Percentiles rank a stretch among this genome's conserved stretches.
phyloP scores from a whole-genome alignment of 345 rosid genomes.

The Linum usitatissimum region DNA sequence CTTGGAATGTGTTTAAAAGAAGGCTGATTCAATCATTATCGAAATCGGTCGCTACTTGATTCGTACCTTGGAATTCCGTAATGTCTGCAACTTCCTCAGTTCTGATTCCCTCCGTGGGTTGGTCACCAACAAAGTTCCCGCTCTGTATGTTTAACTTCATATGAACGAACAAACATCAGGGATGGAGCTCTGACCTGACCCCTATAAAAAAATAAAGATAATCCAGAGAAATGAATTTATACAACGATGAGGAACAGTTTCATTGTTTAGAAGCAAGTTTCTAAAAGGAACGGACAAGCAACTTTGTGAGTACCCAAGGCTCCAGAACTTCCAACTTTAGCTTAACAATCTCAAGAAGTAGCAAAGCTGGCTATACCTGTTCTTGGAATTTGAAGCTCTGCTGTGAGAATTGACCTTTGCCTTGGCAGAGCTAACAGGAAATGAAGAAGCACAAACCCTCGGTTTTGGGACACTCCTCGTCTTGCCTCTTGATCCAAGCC shows the following conservation, averaged over 20 bases:
- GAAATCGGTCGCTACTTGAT: not conserved
- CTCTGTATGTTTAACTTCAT: constrained; percentile 23
- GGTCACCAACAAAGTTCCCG: constrained; percentile 17
- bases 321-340: not conserved
- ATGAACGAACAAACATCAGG: not conserved
- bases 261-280: constrained; percentile 38
- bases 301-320: not conserved
- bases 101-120: constrained; percentile 15
- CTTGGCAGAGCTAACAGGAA: constrained; percentile 32
- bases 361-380: constrained; percentile 28
- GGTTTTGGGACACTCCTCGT: constrained; percentile 41
- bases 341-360: not conserved
- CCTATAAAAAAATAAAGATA: not conserved
- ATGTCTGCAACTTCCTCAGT: constrained; percentile 10
- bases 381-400: constrained; percentile 17
- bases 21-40: not conserved
- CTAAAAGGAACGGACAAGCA: constrained; percentile 26
- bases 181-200: constrained; percentile 1
- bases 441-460: constrained; percentile 37
- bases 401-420: constrained; percentile 25
- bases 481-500: constrained; percentile 93
- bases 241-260: constrained; percentile 24
- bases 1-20: no score
- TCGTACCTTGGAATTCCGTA: constrained; percentile 27
- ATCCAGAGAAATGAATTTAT: not conserved